A percentile compares a stretch with the other conserved stretches of the same genome.
phyloP scores from a whole-genome alignment of 768 basidiomycete genomes.

The Leccinellum rugosiceps region DNA sequence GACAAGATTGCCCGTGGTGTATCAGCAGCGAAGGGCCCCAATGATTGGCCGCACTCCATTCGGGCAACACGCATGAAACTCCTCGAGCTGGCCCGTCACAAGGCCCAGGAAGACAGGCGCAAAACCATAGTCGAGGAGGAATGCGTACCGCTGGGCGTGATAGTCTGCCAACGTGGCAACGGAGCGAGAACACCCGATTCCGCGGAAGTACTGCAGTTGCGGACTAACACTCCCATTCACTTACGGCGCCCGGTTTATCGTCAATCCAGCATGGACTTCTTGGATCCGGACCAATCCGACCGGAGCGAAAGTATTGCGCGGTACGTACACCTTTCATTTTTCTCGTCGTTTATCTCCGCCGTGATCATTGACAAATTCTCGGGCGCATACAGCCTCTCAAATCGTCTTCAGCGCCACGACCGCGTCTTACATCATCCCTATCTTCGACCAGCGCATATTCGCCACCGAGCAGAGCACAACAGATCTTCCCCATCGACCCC shows the following conservation, averaged over 20 bases:
- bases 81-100: conserved; percentile 68
- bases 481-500: conserved; percentile 48
- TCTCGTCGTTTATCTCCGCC: conserved; percentile 1
- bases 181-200: conserved; percentile 27
- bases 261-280: conserved; percentile 87
- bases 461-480: conserved; percentile 22
- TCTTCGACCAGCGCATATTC: conserved; percentile 35
- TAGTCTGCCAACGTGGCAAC: conserved; percentile 7
- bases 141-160: conserved; percentile 17
- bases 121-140: conserved; percentile 49
- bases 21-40: conserved; percentile 66
- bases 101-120: conserved; percentile 52
- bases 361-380: conserved; percentile 9
- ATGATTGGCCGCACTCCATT: conserved; percentile 80
- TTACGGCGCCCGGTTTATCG: conserved; percentile 62
- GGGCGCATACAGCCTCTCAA: conserved; percentile 50
- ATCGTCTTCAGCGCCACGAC: conserved; percentile 63
- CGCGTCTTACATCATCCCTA: conserved; percentile 64
- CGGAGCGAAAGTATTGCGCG: conserved; percentile 53
- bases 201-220: conserved; percentile 42
- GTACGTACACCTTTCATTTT: conserved; percentile 40
- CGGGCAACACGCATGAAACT: conserved; percentile 82
- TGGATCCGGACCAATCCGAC: conserved; percentile 47
- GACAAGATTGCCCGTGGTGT: conserved; percentile 84
- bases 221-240: conserved; percentile 45